Percentiles rank a stretch among this genome's conserved stretches.
phyloP scores from a whole-genome alignment of 2,329 filamentous ascomycete genomes.

The Kalaharituber pfeilii region DNA sequence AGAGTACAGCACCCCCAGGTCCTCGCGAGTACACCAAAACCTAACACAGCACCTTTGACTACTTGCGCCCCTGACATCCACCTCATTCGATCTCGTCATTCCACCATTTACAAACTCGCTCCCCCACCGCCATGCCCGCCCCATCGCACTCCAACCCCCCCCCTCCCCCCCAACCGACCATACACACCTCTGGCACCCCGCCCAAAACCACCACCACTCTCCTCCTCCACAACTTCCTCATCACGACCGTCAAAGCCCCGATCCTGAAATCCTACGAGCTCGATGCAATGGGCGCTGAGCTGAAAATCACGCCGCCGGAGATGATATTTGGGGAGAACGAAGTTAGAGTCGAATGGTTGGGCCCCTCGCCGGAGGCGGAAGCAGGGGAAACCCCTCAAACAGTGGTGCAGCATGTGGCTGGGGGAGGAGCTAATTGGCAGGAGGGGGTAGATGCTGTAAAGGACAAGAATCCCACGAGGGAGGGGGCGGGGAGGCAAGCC shows the following conservation, averaged over 20 bases:
- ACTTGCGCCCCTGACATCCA: not conserved
- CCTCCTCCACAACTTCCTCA: not conserved
- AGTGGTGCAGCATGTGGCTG: not conserved
- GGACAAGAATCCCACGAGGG: not conserved
- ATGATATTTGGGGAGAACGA: slow-evolving; percentile 99
- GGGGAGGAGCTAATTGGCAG: not conserved
- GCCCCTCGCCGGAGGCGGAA: slow-evolving; percentile 35
- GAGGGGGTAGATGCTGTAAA: not conserved
- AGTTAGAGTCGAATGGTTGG: slow-evolving; percentile 51
- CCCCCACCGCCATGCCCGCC: not conserved
- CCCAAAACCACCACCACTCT: not conserved
- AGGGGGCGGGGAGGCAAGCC: not conserved
- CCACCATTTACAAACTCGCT: not conserved
- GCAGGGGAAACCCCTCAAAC: not conserved
- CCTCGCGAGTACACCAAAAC: not conserved
- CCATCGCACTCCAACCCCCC: not conserved
- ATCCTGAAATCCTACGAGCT: slow-evolving; percentile 88
- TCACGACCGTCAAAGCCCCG: slow-evolving; percentile 44
- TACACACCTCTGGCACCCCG: not conserved
- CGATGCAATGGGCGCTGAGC: slow-evolving; percentile 58
- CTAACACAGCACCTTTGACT: not conserved
- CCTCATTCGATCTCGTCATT: not conserved
- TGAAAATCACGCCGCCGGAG: slow-evolving; percentile 80
- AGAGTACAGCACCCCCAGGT: not conserved
- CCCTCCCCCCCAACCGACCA: not conserved